Conservation (phyloP, 768 basidiomycete genomes). For the Pleurotus citrinopileatus region DNA sequence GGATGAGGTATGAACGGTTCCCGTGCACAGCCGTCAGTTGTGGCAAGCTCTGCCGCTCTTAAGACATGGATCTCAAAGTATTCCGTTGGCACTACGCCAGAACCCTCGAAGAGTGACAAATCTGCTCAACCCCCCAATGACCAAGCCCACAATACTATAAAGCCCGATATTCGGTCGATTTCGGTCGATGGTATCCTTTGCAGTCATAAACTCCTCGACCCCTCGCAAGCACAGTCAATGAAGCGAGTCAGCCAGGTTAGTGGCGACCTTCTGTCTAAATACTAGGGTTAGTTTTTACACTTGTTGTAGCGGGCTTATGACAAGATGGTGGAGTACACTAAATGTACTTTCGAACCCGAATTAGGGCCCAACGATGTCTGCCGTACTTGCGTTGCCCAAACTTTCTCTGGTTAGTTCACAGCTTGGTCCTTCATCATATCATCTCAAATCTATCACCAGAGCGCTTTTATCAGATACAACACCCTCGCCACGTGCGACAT, state of each 20-base stretch:
- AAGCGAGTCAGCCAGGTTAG: slow-evolving; percentile 62
- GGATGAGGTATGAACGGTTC: no score
- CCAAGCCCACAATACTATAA: background rate
- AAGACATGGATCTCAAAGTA: slow-evolving; percentile 51
- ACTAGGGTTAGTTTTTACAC: background rate
- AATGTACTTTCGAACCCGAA: slow-evolving; percentile 46
- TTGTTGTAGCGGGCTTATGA: slow-evolving; percentile 39
- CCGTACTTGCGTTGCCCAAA: slow-evolving; percentile 48
- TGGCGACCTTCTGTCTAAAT: background rate
- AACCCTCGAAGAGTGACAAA: background rate
- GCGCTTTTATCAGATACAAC: slow-evolving; percentile 64
- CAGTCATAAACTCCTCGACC: slow-evolving; percentile 59
- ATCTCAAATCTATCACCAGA: slow-evolving; percentile 37
- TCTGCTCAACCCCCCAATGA: background rate
- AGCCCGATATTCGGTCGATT: slow-evolving; percentile 20
- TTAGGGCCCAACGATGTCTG: slow-evolving; percentile 57
- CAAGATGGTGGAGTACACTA: slow-evolving; percentile 39
- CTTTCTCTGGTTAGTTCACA: slow-evolving; percentile 51
- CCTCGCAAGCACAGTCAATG: slow-evolving; percentile 55
- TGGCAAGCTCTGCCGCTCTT: slow-evolving; percentile 60
- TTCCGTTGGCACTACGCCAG: background rate
- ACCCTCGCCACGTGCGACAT: slow-evolving; percentile 54
- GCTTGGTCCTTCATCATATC: background rate
- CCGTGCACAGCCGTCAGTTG: slow-evolving; percentile 41
- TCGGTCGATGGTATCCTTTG: slow-evolving; percentile 55